phyloP scores from a whole-genome alignment of 495 filamentous ascomycete genomes.

The Penicillium cosmopolitanum region DNA sequence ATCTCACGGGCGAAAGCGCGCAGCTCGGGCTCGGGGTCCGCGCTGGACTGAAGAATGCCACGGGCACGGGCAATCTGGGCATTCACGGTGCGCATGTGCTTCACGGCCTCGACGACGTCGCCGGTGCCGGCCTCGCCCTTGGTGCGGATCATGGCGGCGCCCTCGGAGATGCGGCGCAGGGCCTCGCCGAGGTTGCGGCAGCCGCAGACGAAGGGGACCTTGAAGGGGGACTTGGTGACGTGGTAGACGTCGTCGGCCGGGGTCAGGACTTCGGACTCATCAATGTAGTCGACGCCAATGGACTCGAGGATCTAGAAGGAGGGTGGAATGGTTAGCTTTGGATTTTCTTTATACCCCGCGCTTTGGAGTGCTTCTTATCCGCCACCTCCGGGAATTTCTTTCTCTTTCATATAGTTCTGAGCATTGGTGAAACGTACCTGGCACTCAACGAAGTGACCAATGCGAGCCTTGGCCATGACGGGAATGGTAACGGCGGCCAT shows the following conservation, averaged over 20 bases:
- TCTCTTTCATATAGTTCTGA: neutral
- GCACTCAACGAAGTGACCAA: slow-evolving; percentile 97
- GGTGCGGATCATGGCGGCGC: slow-evolving; percentile 97
- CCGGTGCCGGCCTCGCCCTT: slow-evolving; percentile 99
- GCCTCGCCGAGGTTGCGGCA: slow-evolving; percentile 96
- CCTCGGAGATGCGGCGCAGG: slow-evolving; percentile 86
- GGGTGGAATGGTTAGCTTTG: slow-evolving; percentile 12
- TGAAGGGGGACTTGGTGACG: slow-evolving; percentile 85
- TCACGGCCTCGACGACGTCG: slow-evolving; percentile 94
- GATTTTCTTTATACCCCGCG: neutral
- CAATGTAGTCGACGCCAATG: slow-evolving; percentile 95
- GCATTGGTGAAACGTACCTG: slow-evolving; percentile 55
- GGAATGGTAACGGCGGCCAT: slow-evolving; percentile 97
- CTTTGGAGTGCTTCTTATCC: neutral
- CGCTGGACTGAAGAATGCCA: slow-evolving; percentile 59
- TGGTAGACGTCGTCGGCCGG: slow-evolving; percentile 90
- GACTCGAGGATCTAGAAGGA: slow-evolving; percentile 80
- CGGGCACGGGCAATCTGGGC: slow-evolving; percentile 77
- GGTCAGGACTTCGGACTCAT: slow-evolving; percentile 96
- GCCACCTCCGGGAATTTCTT: neutral
- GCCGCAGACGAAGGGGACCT: slow-evolving; percentile 92
- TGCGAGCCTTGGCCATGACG: slow-evolving; percentile 98
- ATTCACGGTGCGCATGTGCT: slow-evolving; percentile 92
- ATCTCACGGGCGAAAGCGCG: slow-evolving; percentile 80
- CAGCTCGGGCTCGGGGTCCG: slow-evolving; percentile 73